Evolutionary conservation across 495 filamentous ascomycete genomes (phyloP), one percentile per base, ranked within the genome.

Genomic region (Aspergillus homomorphus): DNA sequence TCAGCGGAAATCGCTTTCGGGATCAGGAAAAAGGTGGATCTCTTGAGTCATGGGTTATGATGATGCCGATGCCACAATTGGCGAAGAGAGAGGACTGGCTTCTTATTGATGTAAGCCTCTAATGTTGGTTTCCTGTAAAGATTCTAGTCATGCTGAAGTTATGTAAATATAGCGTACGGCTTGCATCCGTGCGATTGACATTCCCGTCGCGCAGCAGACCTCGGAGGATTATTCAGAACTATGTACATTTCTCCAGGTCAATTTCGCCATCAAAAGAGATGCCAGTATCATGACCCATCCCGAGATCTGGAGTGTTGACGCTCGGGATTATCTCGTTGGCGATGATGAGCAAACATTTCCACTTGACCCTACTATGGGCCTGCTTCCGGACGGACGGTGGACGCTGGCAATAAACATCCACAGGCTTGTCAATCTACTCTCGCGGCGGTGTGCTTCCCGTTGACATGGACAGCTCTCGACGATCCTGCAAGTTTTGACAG

Each of bases 11-110:
- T 20, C 45, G 55, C 9, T 51, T 57, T 22, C 28, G 41, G 12
- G 46, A 51, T 18, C 24, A 52, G 10, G 55, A 51, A 1, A 57
- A 57, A 12, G 55, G 55, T 2, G 48, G 38, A 19, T 28, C 55
- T 2, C 33, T 51, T 19, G 55, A 57, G 16, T 44, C 48, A 12
- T 57, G 46, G 46, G 51, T 57, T 28, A 57, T 57, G 55, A 15
- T 57, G 1, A n/a, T 57, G 4, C 55, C 55, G 1, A 57, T 57
- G 55, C 55, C 55, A 1, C 16, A 24, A 24, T 50, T 50, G 14
- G 41, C 46, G 2, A 51, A 44, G 20, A 19, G 41, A 16, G 55
- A 57, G 16, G 48, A 43, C 4, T 57, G 55, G 30, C 3, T 51
- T 21, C 24, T 43, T 0, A 28, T 57, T 43, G 55, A 57, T 52